A percentile compares a stretch with the other conserved stretches of the same genome.
Evolutionary conservation across 2,329 filamentous ascomycete species (phyloP).

Genomic region (Aspergillus chevalieri): DNA sequence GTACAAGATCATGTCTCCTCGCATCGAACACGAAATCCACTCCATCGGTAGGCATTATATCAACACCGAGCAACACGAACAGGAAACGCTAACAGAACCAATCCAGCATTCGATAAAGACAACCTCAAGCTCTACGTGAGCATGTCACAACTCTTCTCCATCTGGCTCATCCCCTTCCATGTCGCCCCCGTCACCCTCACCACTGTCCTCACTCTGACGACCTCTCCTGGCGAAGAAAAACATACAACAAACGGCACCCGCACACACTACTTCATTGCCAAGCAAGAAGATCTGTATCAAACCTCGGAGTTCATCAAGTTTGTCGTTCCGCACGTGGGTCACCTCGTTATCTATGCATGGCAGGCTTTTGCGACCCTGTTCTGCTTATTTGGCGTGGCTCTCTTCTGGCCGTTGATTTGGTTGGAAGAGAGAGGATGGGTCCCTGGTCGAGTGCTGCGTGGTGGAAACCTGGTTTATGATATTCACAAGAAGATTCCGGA

Average conservation of each 20-base stretch:
- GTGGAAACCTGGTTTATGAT: constrained; percentile 20
- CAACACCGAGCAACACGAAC: neutral
- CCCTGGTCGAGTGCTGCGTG: constrained; percentile 14
- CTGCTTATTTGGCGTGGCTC: constrained; percentile 55
- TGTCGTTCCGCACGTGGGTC: constrained; percentile 55
- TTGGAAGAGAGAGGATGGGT: constrained; percentile 39
- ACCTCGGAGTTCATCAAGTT: constrained; percentile 70
- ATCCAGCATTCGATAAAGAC: constrained; percentile 59
- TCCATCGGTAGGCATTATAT: constrained; percentile 44
- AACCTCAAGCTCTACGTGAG: constrained; percentile 65
- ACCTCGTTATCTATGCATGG: constrained; percentile 53
- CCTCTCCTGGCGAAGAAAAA: constrained; percentile 31
- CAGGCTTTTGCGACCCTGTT: constrained; percentile 60
- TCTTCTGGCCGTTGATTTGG: constrained; percentile 48
- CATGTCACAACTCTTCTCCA: constrained; percentile 66
- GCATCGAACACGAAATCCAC: constrained; percentile 62
- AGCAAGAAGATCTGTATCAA: constrained; percentile 79
- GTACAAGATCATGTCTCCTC: constrained; percentile 78
- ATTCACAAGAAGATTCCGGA: constrained; percentile 19
- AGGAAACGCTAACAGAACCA: constrained; percentile 2
- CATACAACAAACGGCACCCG: constrained; percentile 15
- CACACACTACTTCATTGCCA: constrained; percentile 62
- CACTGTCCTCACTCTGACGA: constrained; percentile 59
- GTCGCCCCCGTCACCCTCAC: constrained; percentile 61
- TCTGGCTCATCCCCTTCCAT: constrained; percentile 75